Evolutionary conservation across 1,284 basidiomycete genomes (phyloP).

Genomic region (Trametes versicolor): DNA sequence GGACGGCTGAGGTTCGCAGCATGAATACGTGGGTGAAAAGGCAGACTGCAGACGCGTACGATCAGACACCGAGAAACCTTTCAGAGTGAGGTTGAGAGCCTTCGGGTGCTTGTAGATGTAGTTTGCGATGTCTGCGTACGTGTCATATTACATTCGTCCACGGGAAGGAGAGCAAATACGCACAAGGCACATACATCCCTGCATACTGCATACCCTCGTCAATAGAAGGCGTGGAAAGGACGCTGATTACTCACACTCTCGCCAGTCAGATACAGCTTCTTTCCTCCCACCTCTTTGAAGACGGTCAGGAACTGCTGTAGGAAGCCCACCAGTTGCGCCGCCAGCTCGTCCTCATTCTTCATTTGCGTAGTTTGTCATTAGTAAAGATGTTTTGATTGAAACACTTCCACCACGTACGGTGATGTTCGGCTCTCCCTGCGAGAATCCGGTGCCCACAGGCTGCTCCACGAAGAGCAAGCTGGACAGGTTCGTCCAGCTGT

Average conservation of each 20-base stretch:
- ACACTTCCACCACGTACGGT: constrained; percentile 15
- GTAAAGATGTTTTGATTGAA: no score
- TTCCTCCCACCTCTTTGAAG: constrained; percentile 76
- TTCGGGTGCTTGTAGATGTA: constrained; percentile 71
- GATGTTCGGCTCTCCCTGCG: constrained; percentile 70
- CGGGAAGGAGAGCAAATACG: no score
- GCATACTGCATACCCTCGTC: constrained; percentile 56
- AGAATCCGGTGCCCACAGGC: constrained; percentile 86
- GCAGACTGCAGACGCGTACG: constrained; percentile 55
- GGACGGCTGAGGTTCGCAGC: constrained; percentile 49
- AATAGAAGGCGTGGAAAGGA: not conserved
- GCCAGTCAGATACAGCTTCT: constrained; percentile 74
- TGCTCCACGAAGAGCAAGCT: constrained; percentile 86
- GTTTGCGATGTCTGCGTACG: constrained; percentile 72
- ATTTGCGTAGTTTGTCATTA: no score
- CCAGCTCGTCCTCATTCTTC: constrained; percentile 74
- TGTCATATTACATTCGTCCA: no score
- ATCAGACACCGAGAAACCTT: constrained; percentile 79
- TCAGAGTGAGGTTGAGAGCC: constrained; percentile 62
- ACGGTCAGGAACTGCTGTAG: constrained; percentile 81
- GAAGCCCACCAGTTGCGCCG: constrained; percentile 72
- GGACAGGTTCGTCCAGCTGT: constrained; percentile 85
- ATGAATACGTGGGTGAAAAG: not conserved
- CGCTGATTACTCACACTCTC: constrained; percentile 68
- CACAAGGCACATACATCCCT: constrained; percentile 69